Base-by-base conservation (phyloP, 2,329 filamentous ascomycete genomes). In the Fusarium duplospermum region DNA sequence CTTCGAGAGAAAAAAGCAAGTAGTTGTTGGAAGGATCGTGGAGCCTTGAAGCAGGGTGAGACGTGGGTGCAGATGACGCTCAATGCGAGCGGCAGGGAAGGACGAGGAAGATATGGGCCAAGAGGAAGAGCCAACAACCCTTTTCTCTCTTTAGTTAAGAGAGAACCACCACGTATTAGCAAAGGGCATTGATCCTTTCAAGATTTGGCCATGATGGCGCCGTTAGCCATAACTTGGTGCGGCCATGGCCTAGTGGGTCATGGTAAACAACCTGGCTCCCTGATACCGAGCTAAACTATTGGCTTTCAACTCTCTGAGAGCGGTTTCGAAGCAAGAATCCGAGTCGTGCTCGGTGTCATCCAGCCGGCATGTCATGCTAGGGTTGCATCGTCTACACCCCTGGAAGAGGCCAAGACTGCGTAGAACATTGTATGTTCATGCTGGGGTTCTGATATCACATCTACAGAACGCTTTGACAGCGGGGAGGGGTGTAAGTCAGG, bases 121-220 rank as follows among this genome's bases (percentile, higher is more conserved):
- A 42, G n/a, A 42, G 31, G 36, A 40, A 20, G 35, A 42, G n/a
- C 54, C 36, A 61, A 42, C 38, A 33, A 31, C n/a, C 31, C 31
- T 33, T 33, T 31, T 47, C 10, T 33, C 50, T 38, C 35, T 38
- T 38, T 38, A 52, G 5, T 60, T 57, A 67, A 33, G 42, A 66
- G 18, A 33, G n/a, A 16, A 27, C 45, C 16, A 50, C 45, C 45
- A 56, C 31, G 50, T 56, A 27, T 18, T 18, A 24, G 57, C 10
- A 29, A 52, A 52, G 18, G 61, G 65, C 67, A 64, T 61, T 67
- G 62, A 47, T 66, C 64, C 65, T n/a, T 62, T 62, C 62, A 67
- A 47, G 38, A 52, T 42, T 69, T 61, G 36, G 18, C 35, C 22
- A 47, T 38, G 56, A 65, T 63, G 58, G 62, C 47, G 56, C 60